Evolutionary conservation across 208 protist species (phyloP), one percentile per base, ranked within the genome.

Genomic region (Crithidia bombi): DNA sequence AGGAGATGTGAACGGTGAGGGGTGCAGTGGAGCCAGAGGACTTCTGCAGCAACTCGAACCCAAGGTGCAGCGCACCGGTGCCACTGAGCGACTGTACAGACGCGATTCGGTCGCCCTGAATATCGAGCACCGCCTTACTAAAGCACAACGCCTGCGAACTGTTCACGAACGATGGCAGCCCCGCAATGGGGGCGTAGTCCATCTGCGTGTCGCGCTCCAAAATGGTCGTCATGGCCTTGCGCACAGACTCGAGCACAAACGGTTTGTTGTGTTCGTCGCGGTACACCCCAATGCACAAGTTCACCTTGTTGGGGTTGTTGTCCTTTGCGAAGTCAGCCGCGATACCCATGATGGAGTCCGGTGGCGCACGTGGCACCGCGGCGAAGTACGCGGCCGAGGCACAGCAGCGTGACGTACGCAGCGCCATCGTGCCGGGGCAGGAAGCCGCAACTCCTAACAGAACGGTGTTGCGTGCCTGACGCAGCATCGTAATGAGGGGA

Each of bases 231-330:
- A 73, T 71, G 5, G 91, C 95, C 76, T 95, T 81, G 15, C 82
- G 84, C 17, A 99, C 96, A 19, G 79, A 93, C 43, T 89, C 81
- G 0, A 99, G 85, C 23, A 99, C 88, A 41, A 86, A 91, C 11
- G 98, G 94, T 68, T 95, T 91, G 52, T 92, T 95, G 21, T 91
- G 70, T 54, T 98, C 96, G 30, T 91, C 90, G 51, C 98, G 86
- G 81, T 99, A 99, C 3, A 98, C 98, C n/a, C 98, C 98, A 11
- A 99, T 89, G 33, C 85, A 94, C 5, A 99, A 84, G 75, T 98
- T 98, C 23, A 99, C 87, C 83, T 99, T 99, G 11, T 85, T 78
- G 25, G 89, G 83, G 32, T 68, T 55, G 10, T 77, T 49, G 70
- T 99, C 97, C 44, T 66, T 67, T 23, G 85, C 70, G 52, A 89